These are phyloP conservation scores for Solanum sparsipilum DNA, from an alignment of 257 asterid genomes.

Conservation along the genomic window DNA sequence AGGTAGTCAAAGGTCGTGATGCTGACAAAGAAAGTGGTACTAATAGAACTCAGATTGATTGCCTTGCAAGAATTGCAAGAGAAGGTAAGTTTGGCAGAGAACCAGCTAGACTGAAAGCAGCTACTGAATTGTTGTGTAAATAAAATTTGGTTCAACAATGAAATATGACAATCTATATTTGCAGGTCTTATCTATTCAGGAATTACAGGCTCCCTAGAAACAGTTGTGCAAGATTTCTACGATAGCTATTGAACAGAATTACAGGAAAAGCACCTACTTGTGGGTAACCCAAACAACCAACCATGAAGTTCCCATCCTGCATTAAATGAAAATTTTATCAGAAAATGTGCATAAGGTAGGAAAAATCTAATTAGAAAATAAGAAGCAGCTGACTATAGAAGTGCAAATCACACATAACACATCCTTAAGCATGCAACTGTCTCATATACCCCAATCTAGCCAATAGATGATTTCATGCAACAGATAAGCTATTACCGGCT, in stretches of 20 bases:
- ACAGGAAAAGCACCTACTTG: constrained; percentile 41
- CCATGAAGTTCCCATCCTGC: constrained; percentile 99
- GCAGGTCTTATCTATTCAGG: not conserved
- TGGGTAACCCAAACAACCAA: constrained; percentile 95
- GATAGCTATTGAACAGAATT: not conserved
- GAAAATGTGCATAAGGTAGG: not conserved
- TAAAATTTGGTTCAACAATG: not conserved
- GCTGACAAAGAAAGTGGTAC: not conserved
- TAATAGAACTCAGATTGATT: not conserved
- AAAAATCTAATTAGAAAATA: not conserved
- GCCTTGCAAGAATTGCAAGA: not conserved
- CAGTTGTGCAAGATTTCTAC: not conserved
- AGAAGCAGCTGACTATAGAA: not conserved
- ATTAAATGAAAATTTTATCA: constrained; percentile 5
- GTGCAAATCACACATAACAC: not conserved
- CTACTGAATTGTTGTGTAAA: not conserved
- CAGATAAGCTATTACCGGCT: constrained; percentile 46
- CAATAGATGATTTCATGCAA: not conserved
- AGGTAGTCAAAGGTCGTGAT: not conserved
- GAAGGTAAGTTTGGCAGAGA: not conserved
- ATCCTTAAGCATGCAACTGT: not conserved
- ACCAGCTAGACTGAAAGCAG: not conserved
- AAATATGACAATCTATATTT: not conserved
- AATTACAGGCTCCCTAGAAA: not conserved
- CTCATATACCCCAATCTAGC: not conserved